A percentile compares a stretch with the other conserved stretches of the same genome.
These are phyloP conservation scores for Purshia tridentata DNA, from an alignment of 306 rosid species.

Conservation along the genomic window DNA sequence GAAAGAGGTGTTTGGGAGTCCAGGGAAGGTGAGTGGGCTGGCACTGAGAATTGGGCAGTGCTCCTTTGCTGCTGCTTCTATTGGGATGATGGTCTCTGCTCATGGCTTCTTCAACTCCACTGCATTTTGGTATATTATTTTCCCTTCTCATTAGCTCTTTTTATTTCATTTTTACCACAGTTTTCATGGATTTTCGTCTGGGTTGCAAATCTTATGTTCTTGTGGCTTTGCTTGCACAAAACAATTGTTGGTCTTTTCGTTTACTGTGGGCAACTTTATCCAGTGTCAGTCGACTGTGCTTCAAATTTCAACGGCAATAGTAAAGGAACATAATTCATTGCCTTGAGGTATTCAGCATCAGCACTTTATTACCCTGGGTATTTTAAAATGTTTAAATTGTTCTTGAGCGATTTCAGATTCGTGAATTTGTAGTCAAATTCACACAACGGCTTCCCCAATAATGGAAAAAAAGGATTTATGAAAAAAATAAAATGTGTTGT, in stretches of 20 bases:
- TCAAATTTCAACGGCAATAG: neutral
- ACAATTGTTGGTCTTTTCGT: neutral
- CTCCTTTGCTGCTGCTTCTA: slow-evolving; percentile 41
- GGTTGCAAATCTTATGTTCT: neutral
- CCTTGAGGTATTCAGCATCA: no score
- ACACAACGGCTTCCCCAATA: neutral
- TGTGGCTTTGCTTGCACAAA: no score
- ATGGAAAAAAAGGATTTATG: neutral
- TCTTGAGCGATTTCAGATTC: neutral
- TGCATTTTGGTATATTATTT: slow-evolving; percentile 37
- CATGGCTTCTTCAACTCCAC: slow-evolving; percentile 45
- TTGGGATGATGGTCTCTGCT: slow-evolving; percentile 46
- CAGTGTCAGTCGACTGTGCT: neutral
- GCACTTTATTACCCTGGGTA: neutral
- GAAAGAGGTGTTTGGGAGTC: slow-evolving; percentile 38
- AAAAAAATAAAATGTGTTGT: neutral
- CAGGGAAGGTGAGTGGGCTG: slow-evolving; percentile 42
- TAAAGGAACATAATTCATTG: neutral
- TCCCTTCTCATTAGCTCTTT: neutral
- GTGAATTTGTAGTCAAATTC: slow-evolving; percentile 3
- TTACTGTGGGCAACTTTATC: neutral
- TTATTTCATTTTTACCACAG: neutral
- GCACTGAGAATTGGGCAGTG: slow-evolving; percentile 42
- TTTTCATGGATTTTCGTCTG: neutral
- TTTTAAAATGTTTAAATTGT: neutral